These are phyloP conservation scores for Noccaea caerulescens DNA, from an alignment of 345 rosid species.

Conservation along the genomic window DNA sequence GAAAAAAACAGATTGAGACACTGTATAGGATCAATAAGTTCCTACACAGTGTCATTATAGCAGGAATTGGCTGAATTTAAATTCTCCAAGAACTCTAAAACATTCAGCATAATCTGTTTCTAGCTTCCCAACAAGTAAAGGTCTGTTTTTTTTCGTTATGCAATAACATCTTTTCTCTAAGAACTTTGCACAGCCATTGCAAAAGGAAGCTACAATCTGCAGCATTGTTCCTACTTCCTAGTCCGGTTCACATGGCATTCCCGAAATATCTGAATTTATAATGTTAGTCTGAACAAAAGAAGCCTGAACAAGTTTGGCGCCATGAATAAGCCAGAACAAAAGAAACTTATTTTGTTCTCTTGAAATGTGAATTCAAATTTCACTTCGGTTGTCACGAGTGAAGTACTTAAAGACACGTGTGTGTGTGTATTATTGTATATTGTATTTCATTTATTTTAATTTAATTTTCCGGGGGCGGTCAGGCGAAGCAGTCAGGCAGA, in stretches of 20 bases:
- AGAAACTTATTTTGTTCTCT: background rate
- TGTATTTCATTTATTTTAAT: background rate
- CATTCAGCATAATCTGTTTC: conserved; percentile 17
- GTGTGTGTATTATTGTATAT: background rate
- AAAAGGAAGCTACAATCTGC: too few species aligned
- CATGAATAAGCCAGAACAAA: background rate
- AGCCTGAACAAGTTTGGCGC: conserved; percentile 24
- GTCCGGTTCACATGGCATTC: too few species aligned
- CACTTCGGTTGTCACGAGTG: conserved; percentile 18
- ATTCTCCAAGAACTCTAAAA: conserved; percentile 13
- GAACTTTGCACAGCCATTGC: too few species aligned
- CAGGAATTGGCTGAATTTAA: background rate
- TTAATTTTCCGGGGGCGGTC: conserved; percentile 24
- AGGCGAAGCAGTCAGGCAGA: conserved; percentile 24
- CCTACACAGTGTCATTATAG: conserved; percentile 6
- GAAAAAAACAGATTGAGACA: conserved; percentile 22
- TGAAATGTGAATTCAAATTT: conserved; percentile 21
- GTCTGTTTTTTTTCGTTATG: too few species aligned
- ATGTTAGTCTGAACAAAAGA: too few species aligned
- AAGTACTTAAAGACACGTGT: conserved; percentile 15
- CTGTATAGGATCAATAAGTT: conserved; percentile 25
- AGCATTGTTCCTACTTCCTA: too few species aligned
- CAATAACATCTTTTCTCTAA: too few species aligned
- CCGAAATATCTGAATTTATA: too few species aligned
- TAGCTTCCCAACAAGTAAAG: conserved; percentile 7